A percentile compares a stretch with the other conserved stretches of the same genome.
Evolutionary conservation across 495 filamentous ascomycete genomes (phyloP).

Genomic region (Massariosphaeria phaeospora): DNA sequence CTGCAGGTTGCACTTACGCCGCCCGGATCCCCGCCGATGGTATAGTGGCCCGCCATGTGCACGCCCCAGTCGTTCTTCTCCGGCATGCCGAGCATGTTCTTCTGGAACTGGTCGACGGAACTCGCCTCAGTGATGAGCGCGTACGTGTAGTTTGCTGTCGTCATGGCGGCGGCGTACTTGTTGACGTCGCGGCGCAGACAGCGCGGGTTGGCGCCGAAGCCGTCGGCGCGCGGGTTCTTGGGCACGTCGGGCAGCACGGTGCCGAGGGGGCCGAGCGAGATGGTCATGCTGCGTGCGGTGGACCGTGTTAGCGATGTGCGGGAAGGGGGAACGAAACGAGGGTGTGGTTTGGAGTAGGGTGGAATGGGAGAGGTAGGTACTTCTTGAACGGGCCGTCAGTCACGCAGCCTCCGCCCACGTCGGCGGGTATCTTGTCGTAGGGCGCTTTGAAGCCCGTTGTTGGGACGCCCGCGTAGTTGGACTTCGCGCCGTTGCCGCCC

Average conservation of each 20-base stretch:
- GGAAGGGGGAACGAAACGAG: no score
- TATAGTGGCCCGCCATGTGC: constrained; percentile 27
- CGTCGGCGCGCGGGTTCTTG: constrained; percentile 19
- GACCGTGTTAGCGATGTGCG: no score
- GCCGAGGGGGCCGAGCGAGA: constrained; percentile 23
- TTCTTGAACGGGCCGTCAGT: constrained; percentile 55
- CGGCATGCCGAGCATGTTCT: constrained; percentile 45
- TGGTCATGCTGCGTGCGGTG: constrained; percentile 14
- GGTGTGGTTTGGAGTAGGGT: neutral
- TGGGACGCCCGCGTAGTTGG: constrained; percentile 38
- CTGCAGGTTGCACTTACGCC: constrained; percentile 32
- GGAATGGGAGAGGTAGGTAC: constrained; percentile 1
- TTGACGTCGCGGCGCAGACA: constrained; percentile 29
- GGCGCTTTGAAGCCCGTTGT: constrained; percentile 12
- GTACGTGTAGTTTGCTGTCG: constrained; percentile 19
- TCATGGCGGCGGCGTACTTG: constrained; percentile 1
- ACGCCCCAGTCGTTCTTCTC: constrained; percentile 35
- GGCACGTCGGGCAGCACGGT: constrained; percentile 8
- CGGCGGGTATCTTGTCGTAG: constrained; percentile 42
- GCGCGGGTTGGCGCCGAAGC: constrained; percentile 21
- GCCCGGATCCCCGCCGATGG: constrained; percentile 28
- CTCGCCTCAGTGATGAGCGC: constrained; percentile 7
- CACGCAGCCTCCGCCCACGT: constrained; percentile 62
- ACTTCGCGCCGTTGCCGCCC: constrained; percentile 54
- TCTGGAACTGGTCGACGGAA: constrained; percentile 17